Conservation (phyloP, 371 early-diverging fungal species). For the Zopfochytrium polystomum region DNA sequence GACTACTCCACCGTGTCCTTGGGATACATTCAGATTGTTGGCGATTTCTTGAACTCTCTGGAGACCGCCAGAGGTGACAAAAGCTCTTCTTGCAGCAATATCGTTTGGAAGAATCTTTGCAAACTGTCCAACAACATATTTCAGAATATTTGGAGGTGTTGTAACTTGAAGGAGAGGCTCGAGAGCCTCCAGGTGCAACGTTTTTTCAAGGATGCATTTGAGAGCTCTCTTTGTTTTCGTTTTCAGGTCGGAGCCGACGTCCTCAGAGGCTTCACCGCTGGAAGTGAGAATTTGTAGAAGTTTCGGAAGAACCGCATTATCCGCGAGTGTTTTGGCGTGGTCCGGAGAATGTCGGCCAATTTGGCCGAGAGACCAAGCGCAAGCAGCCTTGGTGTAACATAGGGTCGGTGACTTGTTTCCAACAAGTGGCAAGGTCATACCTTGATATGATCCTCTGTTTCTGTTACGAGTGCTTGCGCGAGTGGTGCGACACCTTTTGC, state of each 20-base stretch:
- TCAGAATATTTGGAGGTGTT: constrained; percentile 50
- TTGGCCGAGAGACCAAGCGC: constrained; percentile 57
- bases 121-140: constrained; percentile 54
- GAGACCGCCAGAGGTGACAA: constrained; percentile 52
- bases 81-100: constrained; percentile 50
- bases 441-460: constrained; percentile 50
- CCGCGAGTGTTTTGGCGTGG: constrained; percentile 56
- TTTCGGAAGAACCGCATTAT: constrained; percentile 47
- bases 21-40: constrained; percentile 21
- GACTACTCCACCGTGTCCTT: constrained; percentile 9
- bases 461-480: constrained; percentile 41
- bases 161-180: constrained; percentile 47
- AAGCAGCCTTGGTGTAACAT: constrained; percentile 39
- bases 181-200: constrained; percentile 46
- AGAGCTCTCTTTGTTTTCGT: constrained; percentile 54
- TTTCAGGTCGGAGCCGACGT: constrained; percentile 44
- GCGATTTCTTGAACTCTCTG: constrained; percentile 56
- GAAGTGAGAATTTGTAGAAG: constrained; percentile 44
- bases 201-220: constrained; percentile 52
- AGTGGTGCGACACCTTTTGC: constrained; percentile 54
- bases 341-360: constrained; percentile 58
- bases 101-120: constrained; percentile 57
- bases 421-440: constrained; percentile 17
- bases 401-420: not conserved
- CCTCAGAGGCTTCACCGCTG: not conserved